A percentile compares a stretch with the other conserved stretches of the same genome.
phyloP scores from a whole-genome alignment of 2,329 filamentous ascomycete species.

The Biscogniauxia sp. region DNA sequence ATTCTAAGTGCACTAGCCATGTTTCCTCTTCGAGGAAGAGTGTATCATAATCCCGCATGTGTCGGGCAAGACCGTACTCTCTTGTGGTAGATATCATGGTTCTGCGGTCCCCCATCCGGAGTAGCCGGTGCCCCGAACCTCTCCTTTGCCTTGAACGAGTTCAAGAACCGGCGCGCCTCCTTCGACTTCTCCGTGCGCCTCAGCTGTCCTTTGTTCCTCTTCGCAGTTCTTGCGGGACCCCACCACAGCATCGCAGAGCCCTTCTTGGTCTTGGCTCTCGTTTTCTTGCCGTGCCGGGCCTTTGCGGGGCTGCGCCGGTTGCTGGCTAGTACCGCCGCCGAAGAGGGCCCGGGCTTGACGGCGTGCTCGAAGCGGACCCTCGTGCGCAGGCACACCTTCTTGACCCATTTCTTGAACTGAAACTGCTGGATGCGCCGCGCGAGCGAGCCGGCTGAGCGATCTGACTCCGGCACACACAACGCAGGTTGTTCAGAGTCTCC shows the following conservation, averaged over 20 bases:
- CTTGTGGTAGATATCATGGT: background rate
- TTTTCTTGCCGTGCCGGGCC: slow-evolving; percentile 8
- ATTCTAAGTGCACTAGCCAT: no score
- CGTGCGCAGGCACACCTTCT: slow-evolving; percentile 20
- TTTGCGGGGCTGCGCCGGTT: slow-evolving; percentile 8
- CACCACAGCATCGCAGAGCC: background rate
- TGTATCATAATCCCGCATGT: background rate
- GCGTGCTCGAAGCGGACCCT: slow-evolving; percentile 21
- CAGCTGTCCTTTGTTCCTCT: background rate
- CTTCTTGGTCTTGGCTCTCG: background rate
- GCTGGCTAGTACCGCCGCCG: background rate
- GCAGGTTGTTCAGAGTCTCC: slow-evolving; percentile 2
- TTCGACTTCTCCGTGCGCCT: slow-evolving; percentile 1
- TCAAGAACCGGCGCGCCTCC: slow-evolving; percentile 1
- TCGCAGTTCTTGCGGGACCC: background rate
- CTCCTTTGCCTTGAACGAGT: slow-evolving; percentile 3
- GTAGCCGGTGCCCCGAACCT: slow-evolving; percentile 2
- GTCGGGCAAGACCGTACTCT: slow-evolving; percentile 9
- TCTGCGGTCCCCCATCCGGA: background rate
- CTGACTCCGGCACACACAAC: slow-evolving; percentile 2
- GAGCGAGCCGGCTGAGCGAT: slow-evolving; percentile 13
- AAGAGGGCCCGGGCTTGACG: slow-evolving; percentile 7
- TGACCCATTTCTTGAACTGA: slow-evolving; percentile 23
- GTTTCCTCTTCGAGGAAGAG: no score
- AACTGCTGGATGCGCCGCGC: slow-evolving; percentile 20